Evolutionary conservation across 2,329 filamentous ascomycete genomes (phyloP).

Genomic region (Fonsecaea pugnacius): DNA sequence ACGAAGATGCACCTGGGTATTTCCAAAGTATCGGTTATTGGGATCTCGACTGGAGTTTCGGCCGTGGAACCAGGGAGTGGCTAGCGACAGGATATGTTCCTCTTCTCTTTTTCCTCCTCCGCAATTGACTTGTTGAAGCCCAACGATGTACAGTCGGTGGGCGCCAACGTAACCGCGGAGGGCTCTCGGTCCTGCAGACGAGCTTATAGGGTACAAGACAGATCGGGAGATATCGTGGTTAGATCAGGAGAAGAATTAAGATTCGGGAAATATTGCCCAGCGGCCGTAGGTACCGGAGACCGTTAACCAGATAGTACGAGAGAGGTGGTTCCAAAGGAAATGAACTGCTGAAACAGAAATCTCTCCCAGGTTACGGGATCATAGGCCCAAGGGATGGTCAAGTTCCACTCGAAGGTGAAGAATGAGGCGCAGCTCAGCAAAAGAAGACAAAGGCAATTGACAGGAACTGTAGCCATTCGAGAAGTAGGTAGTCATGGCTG

Average conservation of each 20-base stretch:
- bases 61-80: conserved; percentile 25
- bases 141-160: conserved; percentile 15
- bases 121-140: conserved; percentile 16
- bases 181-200: conserved; percentile 26
- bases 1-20: conserved; percentile 22
- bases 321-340: conserved; percentile 18
- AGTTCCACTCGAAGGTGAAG: conserved; percentile 23
- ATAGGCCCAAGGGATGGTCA: conserved; percentile 9
- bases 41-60: conserved; percentile 27
- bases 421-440: conserved; percentile 26
- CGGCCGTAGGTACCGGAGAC: conserved; percentile 17
- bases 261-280: conserved; percentile 17
- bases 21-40: conserved; percentile 31
- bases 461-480: conserved; percentile 26
- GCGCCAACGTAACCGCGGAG: conserved; percentile 33
- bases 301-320: conserved; percentile 7
- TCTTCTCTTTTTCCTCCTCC: conserved; percentile 12
- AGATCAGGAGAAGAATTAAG: conserved; percentile 28
- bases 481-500: conserved; percentile 29
- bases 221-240: conserved; percentile 22
- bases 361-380: conserved; percentile 14
- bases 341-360: conserved; percentile 30
- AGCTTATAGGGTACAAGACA: conserved; percentile 22
- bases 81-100: conserved; percentile 27
- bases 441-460: conserved; percentile 20